These are phyloP conservation scores for Citrullus colocynthis DNA, from an alignment of 306 rosid genomes.

Conservation along the genomic window DNA sequence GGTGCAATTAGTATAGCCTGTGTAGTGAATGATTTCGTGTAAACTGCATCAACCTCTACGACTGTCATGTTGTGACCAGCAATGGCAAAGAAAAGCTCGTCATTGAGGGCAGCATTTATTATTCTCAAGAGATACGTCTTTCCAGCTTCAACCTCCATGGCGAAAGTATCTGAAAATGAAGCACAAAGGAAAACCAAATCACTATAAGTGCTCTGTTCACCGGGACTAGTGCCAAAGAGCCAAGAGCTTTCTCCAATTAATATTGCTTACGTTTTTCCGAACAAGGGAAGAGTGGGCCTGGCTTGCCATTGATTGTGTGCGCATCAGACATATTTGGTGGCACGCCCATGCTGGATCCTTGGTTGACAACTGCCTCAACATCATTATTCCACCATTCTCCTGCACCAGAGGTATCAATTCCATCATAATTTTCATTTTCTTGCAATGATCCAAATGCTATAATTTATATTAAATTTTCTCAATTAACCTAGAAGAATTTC, in stretches of 20 bases:
- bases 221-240: not conserved
- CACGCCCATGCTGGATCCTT: slow-evolving; percentile 57
- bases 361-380: slow-evolving; percentile 54
- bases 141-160: slow-evolving; percentile 61
- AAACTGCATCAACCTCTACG: slow-evolving; percentile 85
- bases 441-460: not conserved
- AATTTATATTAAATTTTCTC: not conserved
- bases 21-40: slow-evolving; percentile 72
- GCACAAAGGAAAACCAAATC: not conserved
- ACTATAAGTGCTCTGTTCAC: not conserved
- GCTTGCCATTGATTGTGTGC: slow-evolving; percentile 85
- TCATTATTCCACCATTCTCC: slow-evolving; percentile 89
- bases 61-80: slow-evolving; percentile 71
- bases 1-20: slow-evolving; percentile 57
- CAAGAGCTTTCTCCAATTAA: slow-evolving; percentile 5
- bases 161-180: slow-evolving; percentile 49
- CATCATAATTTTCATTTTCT: not conserved
- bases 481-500: slow-evolving; percentile 43
- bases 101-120: slow-evolving; percentile 51
- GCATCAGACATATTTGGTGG: slow-evolving; percentile 87
- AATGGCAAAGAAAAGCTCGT: slow-evolving; percentile 65
- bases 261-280: slow-evolving; percentile 56
- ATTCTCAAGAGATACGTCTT: slow-evolving; percentile 67
- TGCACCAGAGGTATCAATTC: slow-evolving; percentile 9
- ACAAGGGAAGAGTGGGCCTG: slow-evolving; percentile 89